A percentile compares a stretch with the other conserved stretches of the same genome.
Evolutionary conservation across 192 early-diverging fungal species (phyloP).

Genomic region (Entrophospora sp.): DNA sequence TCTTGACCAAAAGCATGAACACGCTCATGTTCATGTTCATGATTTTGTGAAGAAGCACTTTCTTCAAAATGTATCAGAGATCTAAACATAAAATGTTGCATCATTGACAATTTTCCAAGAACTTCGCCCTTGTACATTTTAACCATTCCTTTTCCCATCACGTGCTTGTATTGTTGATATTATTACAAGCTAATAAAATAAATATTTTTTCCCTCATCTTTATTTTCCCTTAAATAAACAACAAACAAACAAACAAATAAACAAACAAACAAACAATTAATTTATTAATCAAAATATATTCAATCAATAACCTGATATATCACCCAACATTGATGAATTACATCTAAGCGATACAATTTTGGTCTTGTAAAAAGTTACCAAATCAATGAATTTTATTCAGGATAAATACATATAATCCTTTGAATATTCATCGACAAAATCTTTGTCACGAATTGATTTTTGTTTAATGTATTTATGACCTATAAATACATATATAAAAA

Average conservation of each 20-base stretch:
- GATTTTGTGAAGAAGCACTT: conserved; percentile 26
- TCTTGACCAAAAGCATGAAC: conserved; percentile 71
- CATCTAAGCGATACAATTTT: conserved; percentile 63
- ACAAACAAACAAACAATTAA: too few relatives aligned
- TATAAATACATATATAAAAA: conserved; percentile 8
- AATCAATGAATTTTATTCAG: conserved; percentile 86
- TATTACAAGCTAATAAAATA: too few relatives aligned
- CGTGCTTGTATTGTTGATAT: too few relatives aligned
- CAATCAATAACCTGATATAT: conserved; percentile 90
- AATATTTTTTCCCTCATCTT: too few relatives aligned
- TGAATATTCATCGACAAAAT: conserved; percentile 81
- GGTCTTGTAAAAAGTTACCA: conserved; percentile 47
- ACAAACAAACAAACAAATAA: too few relatives aligned
- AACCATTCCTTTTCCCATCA: conserved; percentile 79
- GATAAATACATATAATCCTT: conserved; percentile 92
- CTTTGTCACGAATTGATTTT: conserved; percentile 84
- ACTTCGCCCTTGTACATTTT: conserved; percentile 96
- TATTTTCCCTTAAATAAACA: too few relatives aligned
- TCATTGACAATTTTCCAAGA: conserved; percentile 86
- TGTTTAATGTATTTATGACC: conserved; percentile 85
- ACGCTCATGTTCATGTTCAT: conserved; percentile 44
- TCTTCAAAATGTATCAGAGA: conserved; percentile 68
- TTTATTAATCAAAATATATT: too few relatives aligned
- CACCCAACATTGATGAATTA: conserved; percentile 95
- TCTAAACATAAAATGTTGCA: conserved; percentile 99